These are phyloP conservation scores for Pleurotus ostreatus DNA, from an alignment of 768 basidiomycete species.

Conservation along the genomic window DNA sequence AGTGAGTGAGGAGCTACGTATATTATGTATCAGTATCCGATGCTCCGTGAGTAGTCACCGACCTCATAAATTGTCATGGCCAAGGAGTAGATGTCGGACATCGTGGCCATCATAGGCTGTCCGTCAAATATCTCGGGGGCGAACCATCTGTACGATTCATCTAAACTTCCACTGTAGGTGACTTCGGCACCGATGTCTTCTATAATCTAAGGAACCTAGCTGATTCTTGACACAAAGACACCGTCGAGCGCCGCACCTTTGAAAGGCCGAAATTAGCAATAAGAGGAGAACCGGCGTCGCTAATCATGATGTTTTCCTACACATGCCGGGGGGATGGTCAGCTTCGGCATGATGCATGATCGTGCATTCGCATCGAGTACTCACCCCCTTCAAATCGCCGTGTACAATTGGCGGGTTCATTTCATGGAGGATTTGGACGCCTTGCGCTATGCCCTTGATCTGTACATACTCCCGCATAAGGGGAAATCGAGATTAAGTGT, in stretches of 20 bases:
- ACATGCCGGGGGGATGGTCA: neutral
- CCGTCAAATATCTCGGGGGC: neutral
- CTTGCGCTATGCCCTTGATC: constrained; percentile 17
- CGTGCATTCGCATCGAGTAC: neutral
- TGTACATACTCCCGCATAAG: neutral
- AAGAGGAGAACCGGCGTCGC: neutral
- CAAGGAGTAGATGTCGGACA: neutral
- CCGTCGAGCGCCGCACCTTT: neutral
- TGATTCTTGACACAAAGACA: neutral
- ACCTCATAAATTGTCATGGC: neutral
- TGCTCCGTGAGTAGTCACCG: neutral
- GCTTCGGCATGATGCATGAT: no score
- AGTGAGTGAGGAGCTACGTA: neutral
- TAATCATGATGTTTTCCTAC: neutral
- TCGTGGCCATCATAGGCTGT: neutral
- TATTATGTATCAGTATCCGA: no score
- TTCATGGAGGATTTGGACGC: constrained; percentile 21
- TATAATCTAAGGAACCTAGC: neutral
- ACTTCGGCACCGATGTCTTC: neutral
- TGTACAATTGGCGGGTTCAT: constrained; percentile 16
- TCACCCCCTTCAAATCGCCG: constrained; percentile 23
- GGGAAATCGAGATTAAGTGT: no score
- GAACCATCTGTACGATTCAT: neutral
- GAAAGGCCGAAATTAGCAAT: neutral
- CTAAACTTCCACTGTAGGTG: neutral